Evolutionary conservation across 805 yeast genomes (phyloP).

Genomic region (Wickerhamomyces sydowiorum): DNA sequence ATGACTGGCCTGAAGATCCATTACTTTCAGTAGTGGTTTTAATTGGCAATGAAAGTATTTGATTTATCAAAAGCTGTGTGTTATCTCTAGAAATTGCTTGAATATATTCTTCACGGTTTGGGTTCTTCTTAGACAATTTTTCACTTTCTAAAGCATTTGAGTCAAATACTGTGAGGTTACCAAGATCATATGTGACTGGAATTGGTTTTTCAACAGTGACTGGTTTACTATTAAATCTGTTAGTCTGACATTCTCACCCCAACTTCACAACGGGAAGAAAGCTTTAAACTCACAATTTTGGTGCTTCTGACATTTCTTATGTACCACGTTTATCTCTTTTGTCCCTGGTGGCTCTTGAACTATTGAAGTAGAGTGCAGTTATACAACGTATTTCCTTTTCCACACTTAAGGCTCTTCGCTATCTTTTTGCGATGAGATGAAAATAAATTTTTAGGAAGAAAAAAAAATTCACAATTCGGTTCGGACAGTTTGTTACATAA

Average conservation of each 20-base stretch:
- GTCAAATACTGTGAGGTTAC: constrained; percentile 87
- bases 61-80: constrained; percentile 86
- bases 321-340: neutral
- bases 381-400: too few species aligned
- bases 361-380: neutral
- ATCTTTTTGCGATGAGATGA: neutral
- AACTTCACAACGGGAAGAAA: neutral
- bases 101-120: constrained; percentile 59
- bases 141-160: constrained; percentile 74
- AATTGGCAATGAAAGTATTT: constrained; percentile 82
- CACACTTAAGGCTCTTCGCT: too few species aligned
- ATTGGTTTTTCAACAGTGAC: constrained; percentile 88
- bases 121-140: constrained; percentile 45
- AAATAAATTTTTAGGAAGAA: neutral
- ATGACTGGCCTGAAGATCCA: constrained; percentile 50
- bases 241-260: too few species aligned
- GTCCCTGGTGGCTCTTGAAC: neutral
- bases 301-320: neutral
- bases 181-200: constrained; percentile 85
- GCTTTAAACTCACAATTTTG: neutral
- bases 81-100: constrained; percentile 77
- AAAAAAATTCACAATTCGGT: neutral
- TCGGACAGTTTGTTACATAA: neutral
- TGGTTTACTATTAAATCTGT: constrained; percentile 59
- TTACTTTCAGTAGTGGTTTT: constrained; percentile 77